Conservation (phyloP, 352 stramenopile genomes). For the Globisporangium nagaii region DNA sequence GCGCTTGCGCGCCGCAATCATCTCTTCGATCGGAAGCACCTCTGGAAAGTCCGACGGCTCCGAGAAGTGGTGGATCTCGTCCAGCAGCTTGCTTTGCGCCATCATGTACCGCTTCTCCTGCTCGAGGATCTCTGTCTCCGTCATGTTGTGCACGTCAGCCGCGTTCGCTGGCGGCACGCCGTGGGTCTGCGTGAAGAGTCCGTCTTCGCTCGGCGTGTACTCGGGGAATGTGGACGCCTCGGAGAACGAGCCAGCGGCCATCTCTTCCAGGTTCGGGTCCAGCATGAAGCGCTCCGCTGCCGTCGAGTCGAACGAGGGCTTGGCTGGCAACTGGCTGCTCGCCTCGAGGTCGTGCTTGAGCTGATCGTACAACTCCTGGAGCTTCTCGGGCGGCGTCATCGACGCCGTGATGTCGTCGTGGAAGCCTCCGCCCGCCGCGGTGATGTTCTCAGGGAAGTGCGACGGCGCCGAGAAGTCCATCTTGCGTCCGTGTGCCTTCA, state of each 20-base stretch:
- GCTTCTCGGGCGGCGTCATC: conserved; percentile 9
- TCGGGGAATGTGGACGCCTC: conserved; percentile 65
- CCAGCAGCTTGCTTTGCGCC: conserved; percentile 32
- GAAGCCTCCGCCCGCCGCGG: conserved; percentile 16
- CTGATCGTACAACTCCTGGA: conserved; percentile 15
- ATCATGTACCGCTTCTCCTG: conserved; percentile 5
- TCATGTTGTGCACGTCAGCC: background rate
- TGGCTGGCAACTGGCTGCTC: conserved; percentile 3
- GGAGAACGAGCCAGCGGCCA: conserved; percentile 46
- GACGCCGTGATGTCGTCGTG: conserved; percentile 21
- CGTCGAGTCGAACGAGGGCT: conserved; percentile 15
- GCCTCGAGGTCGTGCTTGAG: conserved; percentile 20
- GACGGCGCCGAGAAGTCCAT: conserved; percentile 24
- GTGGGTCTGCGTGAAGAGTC: conserved; percentile 30
- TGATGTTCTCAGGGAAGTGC: conserved; percentile 29
- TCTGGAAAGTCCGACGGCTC: conserved; percentile 67
- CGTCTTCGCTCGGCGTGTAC: conserved; percentile 51
- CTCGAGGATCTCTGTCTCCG: conserved; percentile 1
- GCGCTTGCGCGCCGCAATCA: conserved; percentile 27
- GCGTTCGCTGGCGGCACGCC: conserved; percentile 3
- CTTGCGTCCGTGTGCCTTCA: background rate
- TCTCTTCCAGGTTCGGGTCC: conserved; percentile 38
- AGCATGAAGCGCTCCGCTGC: conserved; percentile 20
- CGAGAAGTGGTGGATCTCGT: conserved; percentile 41
- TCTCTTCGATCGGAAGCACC: conserved; percentile 41